Base-by-base conservation (phyloP, 2,329 filamentous ascomycete genomes). In the Trichocomaceae sp. region DNA sequence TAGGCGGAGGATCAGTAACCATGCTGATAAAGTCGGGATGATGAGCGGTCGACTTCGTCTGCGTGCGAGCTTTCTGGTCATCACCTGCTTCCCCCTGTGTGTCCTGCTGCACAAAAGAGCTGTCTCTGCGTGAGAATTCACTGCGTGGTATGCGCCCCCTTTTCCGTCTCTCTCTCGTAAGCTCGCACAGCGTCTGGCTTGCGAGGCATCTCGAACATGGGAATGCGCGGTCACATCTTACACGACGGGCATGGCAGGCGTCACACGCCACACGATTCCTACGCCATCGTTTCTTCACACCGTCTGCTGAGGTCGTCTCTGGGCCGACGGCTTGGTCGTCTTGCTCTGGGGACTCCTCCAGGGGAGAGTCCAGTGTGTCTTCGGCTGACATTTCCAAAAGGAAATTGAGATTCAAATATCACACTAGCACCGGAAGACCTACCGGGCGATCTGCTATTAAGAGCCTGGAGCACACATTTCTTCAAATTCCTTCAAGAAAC, bases 201-300 rank as follows among this genome's bases (percentile, higher is more conserved):
- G 88, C 88, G 67, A 91, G 84, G 70, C 91, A 96, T 71, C 96
- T 90, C 47, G 90, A 89, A 69, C 91, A 96, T 51, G 91, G 91
- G 59, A 88, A 83, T 66, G 93, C 88, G 52, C 91, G 91, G 71
- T 96, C 90, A 70, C 91, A 96, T 74, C 95, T 95, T 19, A 91
- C 96, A 60, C 91, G 82, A 57, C 96, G 79, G 68, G 95, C 88
- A 71, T 96, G 96, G 73, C 91, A 96, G 70, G 96, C 90, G 72
- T 96, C 91, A 74, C 91, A 96, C 19, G 91, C 91, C 65, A 71
- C 67, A 44, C 65, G 65, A 54, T 71, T 71, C 19, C 69, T 65
- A 35, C 66, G 64, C 68, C 68, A 70, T 50, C 69, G 67, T 54
- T 67, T 67, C 50, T 71, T 72, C 31, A 62, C 60, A 50, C 62